Percentiles rank a stretch among this genome's conserved stretches.
Conservation (phyloP, 2,329 filamentous ascomycete species). For the Fusarium setosum region DNA sequence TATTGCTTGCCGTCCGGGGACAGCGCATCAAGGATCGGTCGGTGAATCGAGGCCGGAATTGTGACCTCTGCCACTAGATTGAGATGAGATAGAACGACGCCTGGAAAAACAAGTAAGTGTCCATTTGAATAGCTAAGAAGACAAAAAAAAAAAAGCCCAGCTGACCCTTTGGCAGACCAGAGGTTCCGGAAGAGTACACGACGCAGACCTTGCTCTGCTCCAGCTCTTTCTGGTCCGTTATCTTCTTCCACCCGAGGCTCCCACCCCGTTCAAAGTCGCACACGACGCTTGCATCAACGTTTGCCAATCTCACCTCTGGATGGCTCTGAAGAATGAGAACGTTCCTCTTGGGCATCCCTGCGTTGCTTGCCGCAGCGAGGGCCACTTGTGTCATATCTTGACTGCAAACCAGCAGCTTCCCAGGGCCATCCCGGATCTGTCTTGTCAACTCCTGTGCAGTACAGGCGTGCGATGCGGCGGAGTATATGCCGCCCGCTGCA, state of each 20-base stretch:
- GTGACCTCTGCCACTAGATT: conserved; percentile 55
- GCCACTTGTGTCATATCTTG: conserved; percentile 59
- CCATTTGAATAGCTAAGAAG: background rate
- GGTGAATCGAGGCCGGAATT: conserved; percentile 45
- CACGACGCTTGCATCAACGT: conserved; percentile 33
- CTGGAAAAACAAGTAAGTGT: conserved; percentile 20
- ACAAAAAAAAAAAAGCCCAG: background rate
- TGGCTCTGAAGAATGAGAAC: conserved; percentile 63
- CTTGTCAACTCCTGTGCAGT: conserved; percentile 63
- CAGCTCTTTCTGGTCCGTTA: conserved; percentile 62
- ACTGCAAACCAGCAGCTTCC: conserved; percentile 57
- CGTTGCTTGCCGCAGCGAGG: conserved; percentile 59
- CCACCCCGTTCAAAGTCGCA: conserved; percentile 44
- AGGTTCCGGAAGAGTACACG: conserved; percentile 62
- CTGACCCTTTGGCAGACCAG: conserved; percentile 58
- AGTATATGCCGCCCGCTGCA: conserved; percentile 69
- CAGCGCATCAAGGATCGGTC: conserved; percentile 44
- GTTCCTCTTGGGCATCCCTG: conserved; percentile 55
- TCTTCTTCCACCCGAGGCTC: conserved; percentile 62
- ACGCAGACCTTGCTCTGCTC: conserved; percentile 54
- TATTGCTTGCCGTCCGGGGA: conserved; percentile 30
- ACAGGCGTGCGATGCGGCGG: conserved; percentile 62
- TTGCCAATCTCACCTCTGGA: conserved; percentile 42
- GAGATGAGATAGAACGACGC: conserved; percentile 57
- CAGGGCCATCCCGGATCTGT: conserved; percentile 53